phyloP scores from a whole-genome alignment of 2,329 filamentous ascomycete species.

The Xylaria sp. region DNA sequence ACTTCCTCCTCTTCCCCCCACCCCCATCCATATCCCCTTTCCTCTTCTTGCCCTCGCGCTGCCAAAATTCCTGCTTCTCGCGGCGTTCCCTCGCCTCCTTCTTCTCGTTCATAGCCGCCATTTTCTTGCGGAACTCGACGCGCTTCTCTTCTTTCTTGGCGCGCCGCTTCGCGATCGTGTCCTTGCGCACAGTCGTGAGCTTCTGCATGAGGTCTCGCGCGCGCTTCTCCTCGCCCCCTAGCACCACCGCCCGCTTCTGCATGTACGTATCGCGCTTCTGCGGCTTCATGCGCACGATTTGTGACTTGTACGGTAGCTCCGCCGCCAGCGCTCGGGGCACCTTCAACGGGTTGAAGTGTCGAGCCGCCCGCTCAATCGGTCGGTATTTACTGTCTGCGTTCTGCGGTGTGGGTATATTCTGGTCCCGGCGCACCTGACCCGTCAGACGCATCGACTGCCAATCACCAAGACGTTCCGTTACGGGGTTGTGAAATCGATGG shows the following conservation, averaged over 20 bases:
- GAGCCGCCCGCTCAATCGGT: conserved; percentile 70
- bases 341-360: conserved; percentile 82
- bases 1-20: conserved; percentile 52
- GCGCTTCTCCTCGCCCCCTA: conserved; percentile 87
- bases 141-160: conserved; percentile 90
- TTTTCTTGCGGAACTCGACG: conserved; percentile 82
- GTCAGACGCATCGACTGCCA: conserved; percentile 96
- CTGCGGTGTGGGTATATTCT: conserved; percentile 80
- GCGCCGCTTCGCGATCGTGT: conserved; percentile 84
- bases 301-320: conserved; percentile 89
- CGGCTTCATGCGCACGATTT: conserved; percentile 83
- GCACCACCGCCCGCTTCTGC: conserved; percentile 93
- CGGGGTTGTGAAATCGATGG: conserved; percentile 95
- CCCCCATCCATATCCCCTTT: conserved; percentile 56
- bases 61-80: conserved; percentile 94
- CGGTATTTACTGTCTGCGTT: conserved; percentile 89
- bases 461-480: conserved; percentile 85
- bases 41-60: conserved; percentile 82
- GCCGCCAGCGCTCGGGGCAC: conserved; percentile 85
- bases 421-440: conserved; percentile 84
- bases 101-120: conserved; percentile 86
- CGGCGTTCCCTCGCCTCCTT: conserved; percentile 86
- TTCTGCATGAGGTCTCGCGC: conserved; percentile 92
- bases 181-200: conserved; percentile 88
- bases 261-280: conserved; percentile 87